Percentiles rank a stretch among this genome's conserved stretches.
phyloP scores from a whole-genome alignment of 202 grass and related monocot species.

The Saccharum hybrid region DNA sequence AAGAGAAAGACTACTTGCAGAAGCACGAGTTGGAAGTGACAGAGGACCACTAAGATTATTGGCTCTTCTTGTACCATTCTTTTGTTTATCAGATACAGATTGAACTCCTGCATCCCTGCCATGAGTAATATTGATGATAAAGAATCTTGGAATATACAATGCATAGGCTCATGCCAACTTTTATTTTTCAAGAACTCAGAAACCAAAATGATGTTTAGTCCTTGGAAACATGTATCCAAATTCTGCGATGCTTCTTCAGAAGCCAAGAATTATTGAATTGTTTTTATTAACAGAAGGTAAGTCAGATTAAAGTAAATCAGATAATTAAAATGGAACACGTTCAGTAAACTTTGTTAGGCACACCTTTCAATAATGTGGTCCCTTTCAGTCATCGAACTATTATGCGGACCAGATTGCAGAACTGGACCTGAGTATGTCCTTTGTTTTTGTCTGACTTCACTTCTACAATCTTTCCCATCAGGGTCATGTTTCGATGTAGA shows the following conservation, averaged over 20 bases:
- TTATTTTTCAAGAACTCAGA: slow-evolving; percentile 14
- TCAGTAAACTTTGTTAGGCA: slow-evolving; percentile 29
- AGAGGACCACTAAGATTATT: slow-evolving; percentile 89
- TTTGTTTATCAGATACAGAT: slow-evolving; percentile 47
- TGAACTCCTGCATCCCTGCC: slow-evolving; percentile 43
- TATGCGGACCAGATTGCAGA: slow-evolving; percentile 45
- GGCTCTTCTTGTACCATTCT: slow-evolving; percentile 57
- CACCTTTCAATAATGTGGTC: slow-evolving; percentile 60
- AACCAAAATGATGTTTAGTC: slow-evolving; percentile 20
- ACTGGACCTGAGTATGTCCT: slow-evolving; percentile 74
- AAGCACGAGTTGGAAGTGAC: slow-evolving; percentile 87
- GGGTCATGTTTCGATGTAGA: slow-evolving; percentile 63
- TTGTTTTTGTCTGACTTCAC: slow-evolving; percentile 61
- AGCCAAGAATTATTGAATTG: background rate
- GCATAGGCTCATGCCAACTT: background rate
- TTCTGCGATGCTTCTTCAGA: background rate
- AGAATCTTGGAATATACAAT: background rate
- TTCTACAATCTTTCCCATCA: slow-evolving; percentile 43
- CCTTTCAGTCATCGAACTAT: slow-evolving; percentile 54
- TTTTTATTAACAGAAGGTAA: background rate
- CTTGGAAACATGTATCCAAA: slow-evolving; percentile 16
- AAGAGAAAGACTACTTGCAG: slow-evolving; percentile 28
- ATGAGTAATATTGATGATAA: slow-evolving; percentile 26
- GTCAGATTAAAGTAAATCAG: background rate
- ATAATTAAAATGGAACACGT: slow-evolving; percentile 9